Evolutionary conservation across 192 early-diverging fungal species (phyloP).

Genomic region (Umbelopsis ramanniana): DNA sequence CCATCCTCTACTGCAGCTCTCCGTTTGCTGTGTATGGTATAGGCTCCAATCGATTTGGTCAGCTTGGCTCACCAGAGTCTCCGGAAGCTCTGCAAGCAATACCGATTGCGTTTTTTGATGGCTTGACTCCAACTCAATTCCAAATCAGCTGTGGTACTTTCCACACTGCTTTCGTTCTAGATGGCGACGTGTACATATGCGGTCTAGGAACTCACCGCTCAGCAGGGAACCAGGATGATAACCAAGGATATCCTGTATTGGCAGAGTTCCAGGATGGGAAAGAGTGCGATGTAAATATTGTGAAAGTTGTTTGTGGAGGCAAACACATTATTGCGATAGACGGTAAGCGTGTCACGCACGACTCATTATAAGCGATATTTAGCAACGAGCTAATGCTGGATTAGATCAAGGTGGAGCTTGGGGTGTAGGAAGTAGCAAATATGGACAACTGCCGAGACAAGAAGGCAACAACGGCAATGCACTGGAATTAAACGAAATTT

Average conservation of each 20-base stretch:
- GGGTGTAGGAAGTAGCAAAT: constrained; percentile 1
- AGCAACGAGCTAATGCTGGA: background rate
- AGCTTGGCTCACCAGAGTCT: constrained; percentile 2
- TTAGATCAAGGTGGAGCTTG: background rate
- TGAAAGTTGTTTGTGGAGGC: background rate
- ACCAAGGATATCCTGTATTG: background rate
- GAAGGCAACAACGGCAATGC: background rate
- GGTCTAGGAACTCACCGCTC: background rate
- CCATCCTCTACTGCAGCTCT: background rate
- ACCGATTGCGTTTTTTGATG: background rate
- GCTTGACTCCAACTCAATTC: background rate
- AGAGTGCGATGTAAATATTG: background rate
- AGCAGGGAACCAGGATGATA: background rate
- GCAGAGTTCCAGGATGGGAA: background rate
- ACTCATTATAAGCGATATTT: background rate
- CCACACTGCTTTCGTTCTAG: background rate
- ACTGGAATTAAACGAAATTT: background rate
- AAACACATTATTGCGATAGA: background rate
- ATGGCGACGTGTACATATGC: background rate
- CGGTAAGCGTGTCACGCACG: background rate
- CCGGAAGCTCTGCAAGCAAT: background rate
- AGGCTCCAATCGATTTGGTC: constrained; percentile 8
- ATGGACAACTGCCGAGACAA: background rate
- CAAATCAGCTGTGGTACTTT: background rate
- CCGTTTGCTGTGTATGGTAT: background rate